Conservation (phyloP, 116 monocot species). For the Dioscorea cayenensis region DNA sequence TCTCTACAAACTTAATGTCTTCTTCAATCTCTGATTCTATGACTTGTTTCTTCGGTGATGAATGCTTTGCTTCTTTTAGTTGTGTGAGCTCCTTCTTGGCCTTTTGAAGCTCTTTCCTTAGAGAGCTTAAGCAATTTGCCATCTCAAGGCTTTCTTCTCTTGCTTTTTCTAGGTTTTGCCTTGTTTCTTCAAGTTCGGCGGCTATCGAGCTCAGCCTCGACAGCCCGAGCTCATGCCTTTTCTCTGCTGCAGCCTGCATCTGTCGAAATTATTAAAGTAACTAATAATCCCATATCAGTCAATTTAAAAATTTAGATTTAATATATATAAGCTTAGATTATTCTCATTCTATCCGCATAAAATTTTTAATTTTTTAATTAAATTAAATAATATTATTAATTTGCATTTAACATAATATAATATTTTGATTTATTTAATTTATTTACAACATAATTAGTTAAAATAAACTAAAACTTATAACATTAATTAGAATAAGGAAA, state of each 20-base stretch:
- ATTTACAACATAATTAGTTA: too few species aligned
- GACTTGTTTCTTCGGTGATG: slow-evolving; percentile 5
- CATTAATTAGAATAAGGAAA: too few species aligned
- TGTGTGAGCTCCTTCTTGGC: slow-evolving; percentile 45
- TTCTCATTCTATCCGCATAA: too few species aligned
- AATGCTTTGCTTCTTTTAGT: slow-evolving; percentile 15
- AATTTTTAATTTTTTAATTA: too few species aligned
- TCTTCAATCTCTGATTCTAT: slow-evolving; percentile 33
- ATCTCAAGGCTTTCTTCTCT: slow-evolving; percentile 30
- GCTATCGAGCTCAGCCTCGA: slow-evolving; percentile 12
- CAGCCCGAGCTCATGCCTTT: slow-evolving; percentile 3
- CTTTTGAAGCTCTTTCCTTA: slow-evolving; percentile 43
- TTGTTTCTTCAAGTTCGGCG: slow-evolving; percentile 46
- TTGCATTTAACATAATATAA: too few species aligned
- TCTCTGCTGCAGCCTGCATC: slow-evolving; percentile 19
- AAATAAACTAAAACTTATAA: too few species aligned
- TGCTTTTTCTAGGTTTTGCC: slow-evolving; percentile 45
- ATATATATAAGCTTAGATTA: neutral
- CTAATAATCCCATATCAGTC: too few species aligned
- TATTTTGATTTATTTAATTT: too few species aligned
- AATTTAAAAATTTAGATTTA: neutral
- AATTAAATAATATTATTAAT: too few species aligned
- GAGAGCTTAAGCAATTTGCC: slow-evolving; percentile 28
- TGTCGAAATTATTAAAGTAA: neutral
- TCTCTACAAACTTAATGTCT: slow-evolving; percentile 42